Conservation (phyloP, 768 basidiomycete species). For the Sarcodon aspratus region DNA sequence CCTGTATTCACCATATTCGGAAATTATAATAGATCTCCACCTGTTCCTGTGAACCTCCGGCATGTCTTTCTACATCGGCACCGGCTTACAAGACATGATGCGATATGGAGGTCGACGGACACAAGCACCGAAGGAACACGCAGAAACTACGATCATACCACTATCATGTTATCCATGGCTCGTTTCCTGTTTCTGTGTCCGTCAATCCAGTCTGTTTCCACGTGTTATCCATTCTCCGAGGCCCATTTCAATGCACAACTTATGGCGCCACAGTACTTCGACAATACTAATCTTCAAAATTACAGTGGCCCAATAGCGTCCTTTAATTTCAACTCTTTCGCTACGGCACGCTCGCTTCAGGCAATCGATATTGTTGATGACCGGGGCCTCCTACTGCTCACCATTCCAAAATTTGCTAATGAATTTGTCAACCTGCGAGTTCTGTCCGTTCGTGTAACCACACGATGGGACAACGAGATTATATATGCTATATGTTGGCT, state of each 20-base stretch:
- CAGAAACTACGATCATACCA: not conserved
- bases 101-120: conserved; percentile 1
- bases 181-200: conserved; percentile 7
- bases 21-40: conserved; percentile 4
- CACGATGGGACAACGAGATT: conserved; percentile 35
- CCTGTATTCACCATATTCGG: conserved; percentile 22
- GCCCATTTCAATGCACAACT: conserved; percentile 1
- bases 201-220: conserved; percentile 7
- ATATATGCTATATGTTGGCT: conserved; percentile 28
- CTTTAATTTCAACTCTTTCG: conserved; percentile 4
- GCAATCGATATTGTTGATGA: conserved; percentile 11
- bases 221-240: conserved; percentile 1
- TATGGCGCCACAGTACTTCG: not conserved
- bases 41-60: conserved; percentile 11
- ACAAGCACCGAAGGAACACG: conserved; percentile 10
- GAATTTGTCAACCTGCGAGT: conserved; percentile 20
- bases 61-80: conserved; percentile 11
- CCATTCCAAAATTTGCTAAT: conserved; percentile 8
- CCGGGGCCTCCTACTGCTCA: conserved; percentile 9
- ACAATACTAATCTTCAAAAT: not conserved
- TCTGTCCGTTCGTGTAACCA: conserved; percentile 18
- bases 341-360: conserved; percentile 7
- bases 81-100: conserved; percentile 5
- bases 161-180: conserved; percentile 3
- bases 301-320: conserved; percentile 4